Evolutionary conservation across 192 early-diverging fungal species (phyloP), one percentile per base, ranked within the genome.

Genomic region (Endogone sp.): DNA sequence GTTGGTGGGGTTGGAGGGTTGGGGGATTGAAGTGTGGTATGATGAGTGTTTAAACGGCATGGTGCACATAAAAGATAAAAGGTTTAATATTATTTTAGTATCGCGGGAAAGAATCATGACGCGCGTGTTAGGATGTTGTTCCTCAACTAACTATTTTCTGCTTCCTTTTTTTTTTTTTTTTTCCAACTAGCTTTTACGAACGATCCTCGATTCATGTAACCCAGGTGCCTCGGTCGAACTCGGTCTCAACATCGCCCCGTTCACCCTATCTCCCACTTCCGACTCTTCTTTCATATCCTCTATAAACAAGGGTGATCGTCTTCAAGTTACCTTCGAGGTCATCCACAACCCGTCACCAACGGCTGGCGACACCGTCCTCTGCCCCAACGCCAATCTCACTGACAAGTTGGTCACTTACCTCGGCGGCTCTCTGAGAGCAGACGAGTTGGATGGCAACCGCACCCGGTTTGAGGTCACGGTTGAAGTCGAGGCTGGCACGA

Each of bases 201-300:
- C 72, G 37, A 79, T 87, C 21, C 68, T 88, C 31, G 76, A 81
- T 29, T 71, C 77, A 24, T 79, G 80, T 23, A 79, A 68, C 24
- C 60, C 75, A 29, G 86, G 84, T 27, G 72, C 83, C 1, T 84
- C 73, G 20, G 73, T 86, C 28, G 86, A 88, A 62, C 60, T 88
- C 13, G 83, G 86, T n/a, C 59, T 85, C 25, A 71, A 71, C 20
- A 64, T 83, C 4, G 66, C 57, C 57, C 37, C 37, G 9, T 16
- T 49, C 37, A 16, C 37, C 37, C 37, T 49, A 6, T 49, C 37
- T 16, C 37, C 37, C 9, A 49, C 37, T 1, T 49, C 37, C 37
- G 37, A 49, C 37, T 11, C 9, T 16, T 49, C 37, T 16, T 49
- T 49, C 37, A 6, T 11, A 6, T 16, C 37, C 9, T 49, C 16